These are phyloP conservation scores for Inonotus hispidus DNA, from an alignment of 1,284 basidiomycete species.

Conservation along the genomic window DNA sequence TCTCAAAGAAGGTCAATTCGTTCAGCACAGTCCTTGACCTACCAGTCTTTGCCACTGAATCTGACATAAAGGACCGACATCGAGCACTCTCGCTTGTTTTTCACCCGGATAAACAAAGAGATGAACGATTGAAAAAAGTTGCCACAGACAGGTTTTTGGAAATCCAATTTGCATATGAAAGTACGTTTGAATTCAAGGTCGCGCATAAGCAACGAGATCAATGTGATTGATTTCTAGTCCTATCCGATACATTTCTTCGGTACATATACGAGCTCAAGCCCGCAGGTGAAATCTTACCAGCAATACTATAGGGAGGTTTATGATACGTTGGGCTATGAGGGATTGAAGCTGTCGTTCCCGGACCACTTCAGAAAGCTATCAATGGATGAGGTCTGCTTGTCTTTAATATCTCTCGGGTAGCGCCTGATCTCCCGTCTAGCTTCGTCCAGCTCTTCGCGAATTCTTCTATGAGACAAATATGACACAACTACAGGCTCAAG, in stretches of 20 bases:
- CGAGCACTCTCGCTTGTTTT: constrained; percentile 69
- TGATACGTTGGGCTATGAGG: constrained; percentile 62
- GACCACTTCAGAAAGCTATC: constrained; percentile 4
- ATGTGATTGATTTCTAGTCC: constrained; percentile 40
- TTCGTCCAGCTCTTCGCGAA: constrained; percentile 9
- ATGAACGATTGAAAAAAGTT: constrained; percentile 47
- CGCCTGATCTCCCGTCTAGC: constrained; percentile 26
- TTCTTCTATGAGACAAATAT: not conserved
- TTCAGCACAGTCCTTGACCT: constrained; percentile 64
- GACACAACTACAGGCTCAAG: constrained; percentile 1
- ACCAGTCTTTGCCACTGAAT: constrained; percentile 53
- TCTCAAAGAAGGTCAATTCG: not conserved
- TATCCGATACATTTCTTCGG: constrained; percentile 72
- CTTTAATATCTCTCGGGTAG: not conserved
- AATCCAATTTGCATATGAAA: constrained; percentile 75
- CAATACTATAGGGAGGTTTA: constrained; percentile 52
- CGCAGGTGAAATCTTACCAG: constrained; percentile 19
- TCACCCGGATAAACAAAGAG: constrained; percentile 81
- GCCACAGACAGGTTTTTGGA: constrained; percentile 67
- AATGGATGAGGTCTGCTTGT: constrained; percentile 14
- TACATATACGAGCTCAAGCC: constrained; percentile 29
- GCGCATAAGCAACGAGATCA: not conserved
- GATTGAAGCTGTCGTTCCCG: constrained; percentile 34
- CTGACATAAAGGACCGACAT: constrained; percentile 71
- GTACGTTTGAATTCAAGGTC: constrained; percentile 31